A percentile compares a stretch with the other conserved stretches of the same genome.
These are phyloP conservation scores for Diaporthe sp. DNA, from an alignment of 2,329 filamentous ascomycete genomes.

Conservation along the genomic window DNA sequence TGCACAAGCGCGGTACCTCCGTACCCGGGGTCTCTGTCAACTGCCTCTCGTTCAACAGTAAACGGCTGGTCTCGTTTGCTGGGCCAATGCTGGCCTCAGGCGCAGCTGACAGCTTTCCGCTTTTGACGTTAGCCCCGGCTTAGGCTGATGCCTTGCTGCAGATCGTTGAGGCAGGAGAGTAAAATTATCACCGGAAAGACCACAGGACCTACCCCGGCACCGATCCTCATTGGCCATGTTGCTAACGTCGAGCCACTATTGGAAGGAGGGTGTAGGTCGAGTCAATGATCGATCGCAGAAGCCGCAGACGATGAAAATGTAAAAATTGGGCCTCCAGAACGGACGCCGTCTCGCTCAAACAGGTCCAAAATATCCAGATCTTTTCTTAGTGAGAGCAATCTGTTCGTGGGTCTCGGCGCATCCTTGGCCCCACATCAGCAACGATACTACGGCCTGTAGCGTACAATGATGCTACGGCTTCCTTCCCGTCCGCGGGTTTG, in stretches of 20 bases:
- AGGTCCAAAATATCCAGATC: neutral
- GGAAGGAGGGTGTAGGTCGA: constrained; percentile 7
- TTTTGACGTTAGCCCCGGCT: constrained; percentile 12
- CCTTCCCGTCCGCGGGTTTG: neutral
- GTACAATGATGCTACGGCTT: neutral
- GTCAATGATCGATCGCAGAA: neutral
- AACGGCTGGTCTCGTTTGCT: constrained; percentile 25
- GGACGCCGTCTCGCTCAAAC: neutral
- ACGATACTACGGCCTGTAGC: neutral
- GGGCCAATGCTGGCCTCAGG: constrained; percentile 27
- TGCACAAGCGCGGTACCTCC: constrained; percentile 27
- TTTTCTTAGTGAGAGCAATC: neutral
- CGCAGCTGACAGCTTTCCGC: constrained; percentile 22
- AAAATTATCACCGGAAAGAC: constrained; percentile 18
- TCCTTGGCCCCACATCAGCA: constrained; percentile 1
- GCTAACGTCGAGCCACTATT: constrained; percentile 13
- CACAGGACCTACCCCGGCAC: neutral
- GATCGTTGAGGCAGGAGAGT: constrained; percentile 29
- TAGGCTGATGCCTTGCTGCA: constrained; percentile 31
- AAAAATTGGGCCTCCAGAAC: constrained; percentile 3
- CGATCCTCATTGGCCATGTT: constrained; percentile 22
- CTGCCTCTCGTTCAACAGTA: constrained; percentile 28
- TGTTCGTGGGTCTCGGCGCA: neutral
- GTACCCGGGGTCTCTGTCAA: constrained; percentile 7
- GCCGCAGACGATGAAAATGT: neutral